These are phyloP conservation scores for Aaosphaeria pasadenensis DNA, from an alignment of 2,329 filamentous ascomycete genomes.

Conservation along the genomic window DNA sequence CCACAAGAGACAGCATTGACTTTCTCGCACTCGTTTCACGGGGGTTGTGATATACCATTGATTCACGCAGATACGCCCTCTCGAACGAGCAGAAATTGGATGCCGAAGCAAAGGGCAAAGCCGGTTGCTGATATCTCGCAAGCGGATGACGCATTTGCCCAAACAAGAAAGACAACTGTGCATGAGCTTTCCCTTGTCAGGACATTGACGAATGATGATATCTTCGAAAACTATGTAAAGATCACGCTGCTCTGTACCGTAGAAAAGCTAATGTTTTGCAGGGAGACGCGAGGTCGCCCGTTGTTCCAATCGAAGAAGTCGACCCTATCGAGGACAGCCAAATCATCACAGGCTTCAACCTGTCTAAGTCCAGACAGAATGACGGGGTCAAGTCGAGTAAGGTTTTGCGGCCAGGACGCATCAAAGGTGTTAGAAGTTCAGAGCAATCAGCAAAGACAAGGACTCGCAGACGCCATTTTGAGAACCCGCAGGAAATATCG, in stretches of 20 bases:
- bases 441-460: too few species aligned
- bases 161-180: slow-evolving; percentile 2
- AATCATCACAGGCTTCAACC: too few species aligned
- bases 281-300: slow-evolving; percentile 8
- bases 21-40: background rate
- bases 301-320: slow-evolving; percentile 5
- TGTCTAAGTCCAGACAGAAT: too few species aligned
- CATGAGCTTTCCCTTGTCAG: slow-evolving; percentile 25
- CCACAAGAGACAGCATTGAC: background rate
- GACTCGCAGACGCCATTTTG: too few species aligned
- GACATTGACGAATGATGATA: slow-evolving; percentile 23
- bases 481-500: too few species aligned
- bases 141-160: background rate
- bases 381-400: too few species aligned
- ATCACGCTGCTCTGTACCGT: background rate
- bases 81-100: too few species aligned
- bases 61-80: too few species aligned
- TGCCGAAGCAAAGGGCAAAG: background rate
- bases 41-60: too few species aligned
- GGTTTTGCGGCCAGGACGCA: too few species aligned
- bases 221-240: slow-evolving; percentile 23
- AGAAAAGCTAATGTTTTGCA: slow-evolving; percentile 4
- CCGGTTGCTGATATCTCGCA: background rate
- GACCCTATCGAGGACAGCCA: slow-evolving; percentile 30
- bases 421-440: too few species aligned